Evolutionary conservation across 1,284 basidiomycete species (phyloP), one percentile per base, ranked within the genome.

Genomic region (Papiliotrema fonsecae): DNA sequence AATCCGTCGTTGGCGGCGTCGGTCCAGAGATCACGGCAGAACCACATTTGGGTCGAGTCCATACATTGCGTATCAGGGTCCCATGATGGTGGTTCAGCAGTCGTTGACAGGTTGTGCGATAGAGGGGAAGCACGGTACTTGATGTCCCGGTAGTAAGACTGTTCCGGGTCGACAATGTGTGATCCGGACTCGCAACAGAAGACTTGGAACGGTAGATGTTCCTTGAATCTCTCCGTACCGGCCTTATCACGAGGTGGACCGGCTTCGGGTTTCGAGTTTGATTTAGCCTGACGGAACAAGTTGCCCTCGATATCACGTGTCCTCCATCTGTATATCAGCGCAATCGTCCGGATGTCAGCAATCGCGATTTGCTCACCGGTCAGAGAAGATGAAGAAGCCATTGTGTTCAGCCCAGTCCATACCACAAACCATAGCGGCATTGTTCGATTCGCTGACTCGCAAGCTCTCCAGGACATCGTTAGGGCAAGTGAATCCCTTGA

Each of bases 321-420:
- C 45, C 92, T 79, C 92, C 92, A 97, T 52, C 88, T 91, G 50
- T n/a, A 30, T 6, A 31, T 49, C 34, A 51, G 36, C 22, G 34
- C 37, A 19, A 21, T 38, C 21, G 30, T 21, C 18, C 14, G 22
- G 21, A 19, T 21, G 27, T 19, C 21, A 11, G 27, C n/a, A n/a
- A n/a, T n/a, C n/a, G n/a, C n/a, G n/a, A n/a, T n/a, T 11, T 19
- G 68, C 79, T 49, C 58, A 87, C 88, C 92, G 81, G 72, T 94
- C 92, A 22, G 91, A 94, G 75, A 94, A 96, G 61, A 96, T 91
- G 76, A 94, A 97, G 74, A 90, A 87, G 0, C 90, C 90, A 59
- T 91, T 88, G 67, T 91, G 87, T 72, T 97, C 91, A 22, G 90
- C 91, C 92, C 92, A 97, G 69, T 97, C 92, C 92, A 96, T 96